A percentile compares a stretch with the other conserved stretches of the same genome.
phyloP scores from a whole-genome alignment of 345 rosid genomes.

The Diplotaxis tenuifolia region DNA sequence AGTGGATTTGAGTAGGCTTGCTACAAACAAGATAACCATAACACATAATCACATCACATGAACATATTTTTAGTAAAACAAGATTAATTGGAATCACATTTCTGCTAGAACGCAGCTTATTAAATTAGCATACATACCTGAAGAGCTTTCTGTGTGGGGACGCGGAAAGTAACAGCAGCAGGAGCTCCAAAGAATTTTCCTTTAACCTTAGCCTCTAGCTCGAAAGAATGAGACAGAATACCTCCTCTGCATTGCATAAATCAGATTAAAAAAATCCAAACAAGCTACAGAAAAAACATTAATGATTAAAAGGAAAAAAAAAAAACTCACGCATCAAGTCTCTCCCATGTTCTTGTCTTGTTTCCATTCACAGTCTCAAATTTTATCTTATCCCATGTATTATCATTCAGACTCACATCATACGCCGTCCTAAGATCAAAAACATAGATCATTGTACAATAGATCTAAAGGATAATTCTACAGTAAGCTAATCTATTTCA shows the following conservation, averaged over 20 bases:
- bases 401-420: conserved; percentile 73
- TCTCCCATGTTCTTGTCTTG: conserved; percentile 82
- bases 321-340: conserved; percentile 86
- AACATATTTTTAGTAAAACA: background rate
- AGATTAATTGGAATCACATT: background rate
- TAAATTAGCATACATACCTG: too few relatives aligned
- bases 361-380: conserved; percentile 72
- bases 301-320: background rate
- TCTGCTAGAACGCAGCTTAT: too few relatives aligned
- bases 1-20: conserved; percentile 82
- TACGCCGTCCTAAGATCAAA: conserved; percentile 62
- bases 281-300: background rate
- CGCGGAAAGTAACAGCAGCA: conserved; percentile 84
- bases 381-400: conserved; percentile 58
- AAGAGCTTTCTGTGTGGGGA: conserved; percentile 73
- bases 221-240: conserved; percentile 75
- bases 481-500: background rate
- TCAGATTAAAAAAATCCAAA: background rate
- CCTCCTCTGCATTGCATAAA: conserved; percentile 56
- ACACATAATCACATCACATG: background rate
- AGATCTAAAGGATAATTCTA: conserved; percentile 21
- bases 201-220: conserved; percentile 78
- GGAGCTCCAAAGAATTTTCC: conserved; percentile 82
- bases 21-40: conserved; percentile 41
- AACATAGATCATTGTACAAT: background rate